Conservation (phyloP, 306 rosid genomes). For the Trichosanthes truncata region DNA sequence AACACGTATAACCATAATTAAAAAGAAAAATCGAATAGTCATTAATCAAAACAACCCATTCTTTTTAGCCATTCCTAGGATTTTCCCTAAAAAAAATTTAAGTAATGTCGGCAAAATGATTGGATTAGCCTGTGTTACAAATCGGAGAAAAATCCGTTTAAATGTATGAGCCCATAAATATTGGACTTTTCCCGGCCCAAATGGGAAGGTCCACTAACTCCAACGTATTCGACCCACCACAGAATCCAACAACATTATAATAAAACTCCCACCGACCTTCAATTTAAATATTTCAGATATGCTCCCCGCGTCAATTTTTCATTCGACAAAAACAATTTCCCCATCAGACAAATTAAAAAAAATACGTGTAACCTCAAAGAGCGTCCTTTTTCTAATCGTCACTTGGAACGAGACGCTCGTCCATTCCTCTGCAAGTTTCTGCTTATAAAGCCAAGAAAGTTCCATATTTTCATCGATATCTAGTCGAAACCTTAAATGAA, state of each 20-base stretch:
- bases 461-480: not conserved
- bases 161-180: not conserved
- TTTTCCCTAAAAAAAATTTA: too few species aligned
- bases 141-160: not conserved
- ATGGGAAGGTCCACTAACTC: not conserved
- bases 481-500: not conserved
- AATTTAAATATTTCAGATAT: not conserved
- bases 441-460: not conserved
- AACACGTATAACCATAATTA: too few species aligned
- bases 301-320: not conserved
- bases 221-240: not conserved
- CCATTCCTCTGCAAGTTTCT: not conserved
- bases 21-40: too few species aligned
- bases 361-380: slow-evolving; percentile 6
- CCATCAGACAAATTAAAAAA: not conserved
- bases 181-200: not conserved
- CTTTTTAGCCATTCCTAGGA: too few species aligned
- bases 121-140: too few species aligned
- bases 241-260: not conserved
- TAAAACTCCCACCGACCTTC: not conserved
- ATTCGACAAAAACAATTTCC: not conserved
- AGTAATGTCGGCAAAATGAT: too few species aligned
- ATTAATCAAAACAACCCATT: too few species aligned
- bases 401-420: not conserved
- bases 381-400: not conserved